Percentiles rank a stretch among this genome's conserved stretches.
These are phyloP conservation scores for Pseudocercospora fuligena DNA, from an alignment of 2,329 filamentous ascomycete genomes.

Conservation along the genomic window DNA sequence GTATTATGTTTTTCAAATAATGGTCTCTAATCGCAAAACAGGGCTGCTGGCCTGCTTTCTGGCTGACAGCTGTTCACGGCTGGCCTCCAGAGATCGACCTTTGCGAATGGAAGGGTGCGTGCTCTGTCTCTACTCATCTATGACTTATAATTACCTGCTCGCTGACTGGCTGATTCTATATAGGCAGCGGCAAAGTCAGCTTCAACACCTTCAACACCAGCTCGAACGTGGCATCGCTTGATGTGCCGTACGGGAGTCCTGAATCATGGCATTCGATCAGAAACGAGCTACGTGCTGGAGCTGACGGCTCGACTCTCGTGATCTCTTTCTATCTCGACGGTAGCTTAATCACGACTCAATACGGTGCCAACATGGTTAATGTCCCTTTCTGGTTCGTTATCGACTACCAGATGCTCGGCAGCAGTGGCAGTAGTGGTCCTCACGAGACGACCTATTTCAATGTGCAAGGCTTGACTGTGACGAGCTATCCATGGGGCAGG, in stretches of 20 bases:
- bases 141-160: too few relatives aligned
- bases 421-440: background rate
- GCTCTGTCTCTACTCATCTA: background rate
- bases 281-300: constrained; percentile 3
- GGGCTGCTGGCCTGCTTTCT: background rate
- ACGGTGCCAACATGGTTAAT: background rate
- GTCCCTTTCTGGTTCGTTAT: background rate
- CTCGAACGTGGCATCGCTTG: background rate
- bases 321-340: background rate
- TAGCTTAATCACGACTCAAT: background rate
- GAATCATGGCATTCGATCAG: background rate
- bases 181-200: background rate
- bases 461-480: background rate
- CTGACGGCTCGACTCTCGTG: background rate
- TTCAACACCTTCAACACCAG: background rate
- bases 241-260: background rate
- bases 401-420: constrained; percentile 1
- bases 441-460: background rate
- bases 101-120: background rate
- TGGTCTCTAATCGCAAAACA: background rate
- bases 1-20: background rate
- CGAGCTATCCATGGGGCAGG: background rate
- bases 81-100: background rate
- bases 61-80: background rate
- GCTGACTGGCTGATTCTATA: background rate